These are phyloP conservation scores for Santalum album DNA, from an alignment of 164 flowering plant species.

Conservation along the genomic window DNA sequence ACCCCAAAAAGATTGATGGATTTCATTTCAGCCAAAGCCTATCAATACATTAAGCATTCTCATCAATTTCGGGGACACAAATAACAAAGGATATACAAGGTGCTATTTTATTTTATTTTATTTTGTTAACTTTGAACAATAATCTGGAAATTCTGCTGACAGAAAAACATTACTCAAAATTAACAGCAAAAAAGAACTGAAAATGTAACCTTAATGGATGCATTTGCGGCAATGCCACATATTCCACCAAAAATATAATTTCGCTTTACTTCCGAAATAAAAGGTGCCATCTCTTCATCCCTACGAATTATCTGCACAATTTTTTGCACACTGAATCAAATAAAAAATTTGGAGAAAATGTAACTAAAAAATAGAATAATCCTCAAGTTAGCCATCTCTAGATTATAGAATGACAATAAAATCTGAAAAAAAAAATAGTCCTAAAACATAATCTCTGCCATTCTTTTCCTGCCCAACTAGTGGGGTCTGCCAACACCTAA, in stretches of 20 bases:
- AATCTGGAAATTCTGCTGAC: neutral
- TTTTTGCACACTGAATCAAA: no score
- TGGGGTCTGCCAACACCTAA: no score
- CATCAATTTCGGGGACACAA: neutral
- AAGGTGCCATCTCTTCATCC: conserved; percentile 97
- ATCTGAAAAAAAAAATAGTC: no score
- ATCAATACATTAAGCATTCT: conserved; percentile 10
- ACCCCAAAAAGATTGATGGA: conserved; percentile 95
- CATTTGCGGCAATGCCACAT: conserved; percentile 75
- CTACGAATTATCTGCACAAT: conserved; percentile 79
- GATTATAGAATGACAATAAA: no score
- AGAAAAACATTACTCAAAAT: no score
- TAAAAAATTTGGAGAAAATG: no score
- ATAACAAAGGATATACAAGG: neutral
- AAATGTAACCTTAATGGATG: conserved; percentile 68
- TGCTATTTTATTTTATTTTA: neutral
- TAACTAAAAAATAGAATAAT: no score
- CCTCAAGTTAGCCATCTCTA: no score
- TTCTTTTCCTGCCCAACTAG: no score
- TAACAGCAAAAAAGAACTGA: no score
- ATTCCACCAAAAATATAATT: conserved; percentile 96
- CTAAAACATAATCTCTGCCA: no score
- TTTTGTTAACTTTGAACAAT: no score
- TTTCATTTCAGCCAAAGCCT: conserved; percentile 94
- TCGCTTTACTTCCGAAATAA: conserved; percentile 63